Conservation (phyloP, 2,329 filamentous ascomycete species). For the Aspergillus spinulosporus region DNA sequence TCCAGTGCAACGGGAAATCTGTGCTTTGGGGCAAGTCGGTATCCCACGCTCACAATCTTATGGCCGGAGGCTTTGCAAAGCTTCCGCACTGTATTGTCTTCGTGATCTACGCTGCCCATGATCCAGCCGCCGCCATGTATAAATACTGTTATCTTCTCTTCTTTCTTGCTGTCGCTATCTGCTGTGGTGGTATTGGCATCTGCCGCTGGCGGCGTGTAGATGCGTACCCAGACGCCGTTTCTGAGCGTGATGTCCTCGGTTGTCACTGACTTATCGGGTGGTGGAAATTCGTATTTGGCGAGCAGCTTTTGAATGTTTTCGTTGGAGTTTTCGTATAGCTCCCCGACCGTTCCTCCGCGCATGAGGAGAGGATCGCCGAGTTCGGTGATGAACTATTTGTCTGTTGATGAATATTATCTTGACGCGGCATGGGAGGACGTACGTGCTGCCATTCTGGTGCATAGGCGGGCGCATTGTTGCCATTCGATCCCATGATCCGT, state of each 20-base stretch:
- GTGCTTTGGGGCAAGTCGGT: constrained; percentile 26
- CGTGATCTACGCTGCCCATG: constrained; percentile 15
- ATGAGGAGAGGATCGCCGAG: constrained; percentile 4
- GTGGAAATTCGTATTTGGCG: constrained; percentile 5
- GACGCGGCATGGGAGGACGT: background rate
- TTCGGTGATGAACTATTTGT: background rate
- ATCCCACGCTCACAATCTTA: constrained; percentile 12
- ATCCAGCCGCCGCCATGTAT: constrained; percentile 20
- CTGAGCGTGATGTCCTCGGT: constrained; percentile 9
- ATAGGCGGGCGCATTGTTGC: background rate
- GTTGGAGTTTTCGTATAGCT: background rate
- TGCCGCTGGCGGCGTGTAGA: background rate
- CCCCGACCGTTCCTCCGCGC: background rate
- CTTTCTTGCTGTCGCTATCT: background rate
- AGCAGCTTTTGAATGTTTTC: constrained; percentile 5
- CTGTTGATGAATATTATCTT: background rate
- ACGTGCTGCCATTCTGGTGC: constrained; percentile 4
- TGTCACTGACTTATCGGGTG: background rate
- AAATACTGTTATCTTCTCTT: constrained; percentile 8
- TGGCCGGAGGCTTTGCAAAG: constrained; percentile 3
- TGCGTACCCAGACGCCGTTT: background rate
- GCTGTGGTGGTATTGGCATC: background rate
- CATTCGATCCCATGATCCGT: background rate
- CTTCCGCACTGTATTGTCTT: constrained; percentile 7
- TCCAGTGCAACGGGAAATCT: constrained; percentile 16